phyloP scores from a whole-genome alignment of 306 rosid species.

The Elaeagnus macrophylla region DNA sequence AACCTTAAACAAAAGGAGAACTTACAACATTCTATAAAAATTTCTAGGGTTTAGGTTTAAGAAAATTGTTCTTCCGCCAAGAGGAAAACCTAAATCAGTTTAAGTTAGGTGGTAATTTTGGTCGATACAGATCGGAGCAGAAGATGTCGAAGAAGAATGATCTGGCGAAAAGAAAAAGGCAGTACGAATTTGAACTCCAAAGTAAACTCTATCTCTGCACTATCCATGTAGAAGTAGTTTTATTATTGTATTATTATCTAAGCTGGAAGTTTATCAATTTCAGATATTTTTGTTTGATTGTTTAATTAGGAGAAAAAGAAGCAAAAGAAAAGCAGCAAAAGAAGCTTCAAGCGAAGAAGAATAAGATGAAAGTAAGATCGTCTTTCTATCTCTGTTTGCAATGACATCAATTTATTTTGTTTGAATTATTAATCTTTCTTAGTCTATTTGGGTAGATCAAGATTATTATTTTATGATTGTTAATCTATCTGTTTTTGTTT shows the following conservation, averaged over 20 bases:
- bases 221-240: neutral
- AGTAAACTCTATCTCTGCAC: slow-evolving; percentile 28
- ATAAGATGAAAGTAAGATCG: slow-evolving; percentile 54
- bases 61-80: no score
- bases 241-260: neutral
- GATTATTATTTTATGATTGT: no score
- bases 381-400: neutral
- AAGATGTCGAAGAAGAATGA: slow-evolving; percentile 86
- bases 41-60: no score
- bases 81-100: no score
- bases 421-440: neutral
- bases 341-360: slow-evolving; percentile 73
- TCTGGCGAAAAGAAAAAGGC: slow-evolving; percentile 68
- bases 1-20: no score
- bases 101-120: no score
- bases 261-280: neutral
- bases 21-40: no score
- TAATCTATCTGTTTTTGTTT: no score
- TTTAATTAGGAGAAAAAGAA: slow-evolving; percentile 52
- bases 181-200: slow-evolving; percentile 67
- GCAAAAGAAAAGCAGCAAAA: slow-evolving; percentile 45
- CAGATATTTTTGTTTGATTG: slow-evolving; percentile 6
- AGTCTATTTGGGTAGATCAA: no score
- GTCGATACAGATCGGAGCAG: no score
- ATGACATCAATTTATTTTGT: neutral